Evolutionary conservation across 108 stramenopile species (phyloP), one percentile per base, ranked within the genome.

Genomic region (Skeletonema potamos): DNA sequence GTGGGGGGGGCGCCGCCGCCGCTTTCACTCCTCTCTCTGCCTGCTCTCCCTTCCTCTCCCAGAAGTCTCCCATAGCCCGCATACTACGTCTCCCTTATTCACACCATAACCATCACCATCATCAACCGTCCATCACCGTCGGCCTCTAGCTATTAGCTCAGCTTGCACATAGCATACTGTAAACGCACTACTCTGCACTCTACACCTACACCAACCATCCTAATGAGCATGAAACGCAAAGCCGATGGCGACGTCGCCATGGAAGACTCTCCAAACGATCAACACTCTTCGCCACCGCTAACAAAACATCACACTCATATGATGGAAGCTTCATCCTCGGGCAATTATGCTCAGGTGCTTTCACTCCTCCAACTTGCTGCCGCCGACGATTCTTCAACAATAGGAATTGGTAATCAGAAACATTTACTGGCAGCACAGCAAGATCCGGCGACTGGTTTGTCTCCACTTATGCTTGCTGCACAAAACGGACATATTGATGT

Each of bases 381-480:
- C 0, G 30, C 66, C 34, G 33, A 29, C 10, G 72, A 67, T 51
- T 39, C 65, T 7, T 36, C 68, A 41, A 20, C 46, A 22, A 5
- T 6, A 48, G 46, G 46, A 48, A 5, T 48, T 48, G 46, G 46
- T 29, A 57, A 64, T 5, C 36, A 58, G 6, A 64, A 36, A 39
- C 79, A 69, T 9, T 41, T 88, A 8, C 82, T 79, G 46, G 87
- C 89, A 8, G 64, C 82, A 1, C 85, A 86, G 30, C 93, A 94
- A 75, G 87, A 90, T 58, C 54, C 71, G 13, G 62, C 60, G 64
- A 89, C 90, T 44, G 93, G 93, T n/a, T 24, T 70, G 10, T 87
- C 86, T 12, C 93, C 93, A 17, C 84, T 94, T 29, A 94, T 94
- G 90, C 78, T 74, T 18, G 93, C 93, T 3, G 72, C 88, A 13